Evolutionary conservation across 2,329 filamentous ascomycete genomes (phyloP).

Genomic region (Daldinia sp.): DNA sequence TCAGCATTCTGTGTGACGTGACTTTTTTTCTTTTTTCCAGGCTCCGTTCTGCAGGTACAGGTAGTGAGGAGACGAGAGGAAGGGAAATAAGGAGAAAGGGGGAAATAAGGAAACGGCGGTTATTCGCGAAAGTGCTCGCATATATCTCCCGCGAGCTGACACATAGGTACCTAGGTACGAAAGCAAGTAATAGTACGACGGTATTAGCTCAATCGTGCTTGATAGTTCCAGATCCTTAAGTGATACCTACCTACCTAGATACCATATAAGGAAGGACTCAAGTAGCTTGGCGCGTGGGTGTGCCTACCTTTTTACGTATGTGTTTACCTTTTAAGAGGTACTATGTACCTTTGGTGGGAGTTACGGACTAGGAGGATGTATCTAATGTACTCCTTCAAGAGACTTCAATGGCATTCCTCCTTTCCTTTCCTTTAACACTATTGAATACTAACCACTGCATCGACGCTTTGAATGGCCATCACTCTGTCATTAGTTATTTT

Average conservation of each 20-base stretch:
- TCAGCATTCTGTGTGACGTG: background rate
- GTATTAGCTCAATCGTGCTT: conserved; percentile 20
- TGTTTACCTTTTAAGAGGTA: too few relatives aligned
- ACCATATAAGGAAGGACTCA: background rate
- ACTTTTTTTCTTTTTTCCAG: conserved; percentile 9
- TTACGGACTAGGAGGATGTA: too few relatives aligned
- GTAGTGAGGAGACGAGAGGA: too few relatives aligned
- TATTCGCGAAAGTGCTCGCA: background rate
- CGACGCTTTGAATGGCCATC: background rate
- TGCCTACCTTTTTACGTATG: too few relatives aligned
- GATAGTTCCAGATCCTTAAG: conserved; percentile 22
- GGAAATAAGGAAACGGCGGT: too few relatives aligned
- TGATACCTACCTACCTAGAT: background rate
- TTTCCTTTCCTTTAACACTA: too few relatives aligned
- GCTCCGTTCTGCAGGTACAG: too few relatives aligned
- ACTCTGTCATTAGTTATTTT: background rate
- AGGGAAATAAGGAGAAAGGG: too few relatives aligned
- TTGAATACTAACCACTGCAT: background rate
- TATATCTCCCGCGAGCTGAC: background rate
- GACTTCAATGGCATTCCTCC: background rate
- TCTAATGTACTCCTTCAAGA: background rate
- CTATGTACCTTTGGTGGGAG: too few relatives aligned
- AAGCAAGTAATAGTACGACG: conserved; percentile 3
- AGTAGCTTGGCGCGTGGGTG: conserved; percentile 4
- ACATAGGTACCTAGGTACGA: background rate